These are phyloP conservation scores for Pistacia integerrima DNA, from an alignment of 345 rosid genomes.

Conservation along the genomic window DNA sequence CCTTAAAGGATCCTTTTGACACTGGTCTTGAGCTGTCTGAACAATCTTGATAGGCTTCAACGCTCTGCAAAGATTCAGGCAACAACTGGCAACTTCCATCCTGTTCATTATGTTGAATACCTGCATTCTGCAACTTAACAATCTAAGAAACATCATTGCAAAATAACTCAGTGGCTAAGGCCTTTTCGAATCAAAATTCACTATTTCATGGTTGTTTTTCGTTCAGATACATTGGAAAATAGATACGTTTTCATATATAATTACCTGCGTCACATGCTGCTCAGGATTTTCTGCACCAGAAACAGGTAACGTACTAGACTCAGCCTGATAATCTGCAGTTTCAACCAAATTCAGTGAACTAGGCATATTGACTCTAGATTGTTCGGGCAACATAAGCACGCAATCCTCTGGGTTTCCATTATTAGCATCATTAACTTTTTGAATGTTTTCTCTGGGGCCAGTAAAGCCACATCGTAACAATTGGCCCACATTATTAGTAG, in stretches of 20 bases:
- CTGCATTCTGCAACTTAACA: slow-evolving; percentile 29
- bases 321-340: slow-evolving; percentile 9
- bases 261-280: slow-evolving; percentile 18
- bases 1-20: slow-evolving; percentile 10
- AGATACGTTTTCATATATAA: background rate
- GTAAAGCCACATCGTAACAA: background rate
- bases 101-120: slow-evolving; percentile 3
- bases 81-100: slow-evolving; percentile 7
- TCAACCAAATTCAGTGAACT: slow-evolving; percentile 14
- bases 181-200: background rate
- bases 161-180: background rate
- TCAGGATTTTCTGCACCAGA: slow-evolving; percentile 4
- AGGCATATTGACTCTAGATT: slow-evolving; percentile 4
- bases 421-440: slow-evolving; percentile 11
- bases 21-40: slow-evolving; percentile 7
- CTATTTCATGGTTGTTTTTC: background rate
- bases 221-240: background rate
- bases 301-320: slow-evolving; percentile 11
- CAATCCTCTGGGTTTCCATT: background rate
- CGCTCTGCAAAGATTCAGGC: slow-evolving; percentile 17
- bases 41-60: slow-evolving; percentile 4
- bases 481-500: background rate
- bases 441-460: background rate
- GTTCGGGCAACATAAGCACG: background rate
- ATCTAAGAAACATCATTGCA: background rate